phyloP scores from a whole-genome alignment of 495 filamentous ascomycete species.

The Cetradonia linearis region DNA sequence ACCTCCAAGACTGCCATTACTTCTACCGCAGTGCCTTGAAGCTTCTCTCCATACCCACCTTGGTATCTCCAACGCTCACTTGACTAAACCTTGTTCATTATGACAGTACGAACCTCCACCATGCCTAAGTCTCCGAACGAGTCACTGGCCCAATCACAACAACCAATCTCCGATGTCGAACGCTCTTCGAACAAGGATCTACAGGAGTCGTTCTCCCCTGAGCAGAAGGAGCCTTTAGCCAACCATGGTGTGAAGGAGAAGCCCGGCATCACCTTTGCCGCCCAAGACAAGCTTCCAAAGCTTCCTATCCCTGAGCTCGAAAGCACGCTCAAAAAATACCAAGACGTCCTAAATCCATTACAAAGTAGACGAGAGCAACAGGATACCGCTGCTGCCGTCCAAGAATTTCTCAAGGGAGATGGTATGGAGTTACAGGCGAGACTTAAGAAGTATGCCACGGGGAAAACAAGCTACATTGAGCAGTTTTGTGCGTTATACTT shows the following conservation, averaged over 20 bases:
- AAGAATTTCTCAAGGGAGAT: slow-evolving; percentile 77
- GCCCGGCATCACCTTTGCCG: slow-evolving; percentile 74
- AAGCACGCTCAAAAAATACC: slow-evolving; percentile 65
- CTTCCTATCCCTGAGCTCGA: slow-evolving; percentile 92
- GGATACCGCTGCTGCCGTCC: slow-evolving; percentile 68
- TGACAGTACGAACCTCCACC: slow-evolving; percentile 39
- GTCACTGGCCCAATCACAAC: slow-evolving; percentile 38
- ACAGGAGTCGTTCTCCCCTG: slow-evolving; percentile 34
- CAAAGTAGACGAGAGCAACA: slow-evolving; percentile 73
- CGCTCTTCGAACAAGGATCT: slow-evolving; percentile 30
- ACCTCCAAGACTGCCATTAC: slow-evolving; percentile 79
- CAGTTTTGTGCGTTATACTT: slow-evolving; percentile 77
- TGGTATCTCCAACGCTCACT: slow-evolving; percentile 62
- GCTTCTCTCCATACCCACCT: slow-evolving; percentile 68
- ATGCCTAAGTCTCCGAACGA: slow-evolving; percentile 60
- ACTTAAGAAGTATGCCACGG: slow-evolving; percentile 85
- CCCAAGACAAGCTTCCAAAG: slow-evolving; percentile 81
- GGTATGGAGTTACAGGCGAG: slow-evolving; percentile 79
- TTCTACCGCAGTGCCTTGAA: slow-evolving; percentile 82
- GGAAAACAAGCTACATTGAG: slow-evolving; percentile 93
- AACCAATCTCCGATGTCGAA: slow-evolving; percentile 23
- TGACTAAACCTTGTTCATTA: slow-evolving; percentile 37
- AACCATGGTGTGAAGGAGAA: slow-evolving; percentile 35
- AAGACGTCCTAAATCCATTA: slow-evolving; percentile 69
- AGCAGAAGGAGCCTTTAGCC: slow-evolving; percentile 35